Base-by-base conservation (phyloP, 805 yeast genomes). In the Teunomyces kruisii region DNA sequence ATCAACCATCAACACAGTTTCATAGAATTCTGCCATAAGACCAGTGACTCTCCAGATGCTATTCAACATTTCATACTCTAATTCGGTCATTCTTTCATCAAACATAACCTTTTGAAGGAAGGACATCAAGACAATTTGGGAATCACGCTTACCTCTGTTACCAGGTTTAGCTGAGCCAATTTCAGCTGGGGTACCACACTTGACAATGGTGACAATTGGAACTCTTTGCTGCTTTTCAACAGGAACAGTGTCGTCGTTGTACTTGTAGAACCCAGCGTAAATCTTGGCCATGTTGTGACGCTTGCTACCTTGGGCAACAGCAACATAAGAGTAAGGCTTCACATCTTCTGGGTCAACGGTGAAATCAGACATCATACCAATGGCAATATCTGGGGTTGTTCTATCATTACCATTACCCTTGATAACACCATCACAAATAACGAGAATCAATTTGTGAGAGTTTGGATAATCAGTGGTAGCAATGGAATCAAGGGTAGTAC, bases 201-300 rank as follows among this genome's bases (percentile, higher is more conserved):
- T 90, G 26, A 88, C 95, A 55, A 91, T 73, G 26, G 84, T 71
- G 16, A 91, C 61, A 52, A 90, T 73, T 1, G 97, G 97, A 17
- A 87, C 87, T 51, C 89, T 77, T 61, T 87, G 91, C 67, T 92
- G 98, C 55, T 86, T 86, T 49, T 86, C 91, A 1, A 70, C 68
- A 2, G 92, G 88, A 36, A 90, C 82, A 1, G 92, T 86, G 3
- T 67, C 58, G 52, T 86, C 86, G 56, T 88, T 83, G 61, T 91
- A 94, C 54, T 84, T 84, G 70, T 94, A 94, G 62, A 88, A 94
- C 0, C 99, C 99, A 9, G 96, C 84, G 59, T 89, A 92, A 2
- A 92, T 90, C 66, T 91, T 92, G 24, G 99, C 97, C 96, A 91
- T 90, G 63, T 94, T 94, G 61, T 94, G 99, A 62, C 99, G 84